Evolutionary conservation across 345 rosid genomes (phyloP), one percentile per base, ranked within the genome.

Genomic region (Eucalyptus grandis): DNA sequence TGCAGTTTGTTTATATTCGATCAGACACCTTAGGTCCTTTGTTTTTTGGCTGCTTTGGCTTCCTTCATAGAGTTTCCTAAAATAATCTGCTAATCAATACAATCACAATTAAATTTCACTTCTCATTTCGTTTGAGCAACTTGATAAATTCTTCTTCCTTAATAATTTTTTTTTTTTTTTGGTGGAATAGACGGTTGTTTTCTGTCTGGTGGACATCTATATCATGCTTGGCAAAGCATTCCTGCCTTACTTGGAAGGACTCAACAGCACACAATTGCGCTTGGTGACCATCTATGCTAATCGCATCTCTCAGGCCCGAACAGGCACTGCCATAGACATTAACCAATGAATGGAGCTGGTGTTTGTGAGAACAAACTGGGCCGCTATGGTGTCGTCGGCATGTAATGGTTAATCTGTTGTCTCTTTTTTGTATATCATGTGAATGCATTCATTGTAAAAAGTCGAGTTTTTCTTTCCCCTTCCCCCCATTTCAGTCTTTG

Each of bases 201-300:
- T 98, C 95, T 98, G 99, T 91, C 93, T 98, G 90, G 99, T 98
- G 95, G 99, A 98, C 91, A 96, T 97, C 77, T 98, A 98, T 72
- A 98, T 98, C 86, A 96, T 98, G 98, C 97, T 98, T 9, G 99
- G 99, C 89, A 96, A 98, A 93, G 95, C 98, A 88, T 98, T 98
- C 93, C 94, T 97, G 91, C 99, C 99, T 4, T 93, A 97, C 95
- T 91, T 98, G 96, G 99, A 96, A 91, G 96, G 98, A 87, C 95
- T 98, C 50, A 98, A 94, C 94, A 96, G 97, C 86, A 98, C 98
- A 6, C 99, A 98, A 91, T 89, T 98, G 93, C 93, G 98, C 89
- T 89, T 98, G 92, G 99, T 98, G 77, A 98, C 99, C 14, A 96
- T 98, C 87, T 98, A 98, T 87, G 99, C 99, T 8, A 97, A 96